Base-by-base conservation (phyloP, 2,329 filamentous ascomycete species). In the Teratosphaeriaceae sp. region DNA sequence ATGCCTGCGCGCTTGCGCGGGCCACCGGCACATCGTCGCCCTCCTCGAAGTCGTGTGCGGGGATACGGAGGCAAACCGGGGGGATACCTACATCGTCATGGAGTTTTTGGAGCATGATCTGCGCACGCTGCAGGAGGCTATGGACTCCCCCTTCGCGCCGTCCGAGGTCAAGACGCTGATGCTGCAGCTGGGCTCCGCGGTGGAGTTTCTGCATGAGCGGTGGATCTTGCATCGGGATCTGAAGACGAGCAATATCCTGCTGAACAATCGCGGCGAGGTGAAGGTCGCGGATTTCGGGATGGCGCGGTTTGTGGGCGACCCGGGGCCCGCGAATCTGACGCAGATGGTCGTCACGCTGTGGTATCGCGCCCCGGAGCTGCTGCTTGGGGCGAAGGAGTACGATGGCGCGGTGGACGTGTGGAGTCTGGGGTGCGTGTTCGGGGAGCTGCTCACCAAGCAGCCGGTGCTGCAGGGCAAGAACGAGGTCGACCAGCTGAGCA, bases 281-380 rank as follows among this genome's bases (percentile, higher is more conserved):
- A 96, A 96, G 66, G 83, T 98, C 51, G 92, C 92, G 47, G 92
- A 98, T 67, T 98, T 98, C 61, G 92, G 92, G 64, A 96, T 98
- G 88, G 90, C 92, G 3, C 79, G 92, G 21, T 92, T 92, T 67
- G 85, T 85, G 43, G 85, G 85, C 39, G 80, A 87, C 54, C 88
- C 90, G 3, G 73, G 81, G 1, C 72, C 73, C 3, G 76, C 81
- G 1, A 84, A 85, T 49, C 75, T 97, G 47, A 97, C 92, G 2
- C 85, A 90, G 61, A 78, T 97, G 36, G 92, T 98, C 49, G 90
- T 97, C 15, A 98, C 92, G 5, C 76, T 98, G 5, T 98, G 92
- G 92, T 98, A 98, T 65, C 85, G 92, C 44, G 78, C 86, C 1
- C 92, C 92, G 0, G 92, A 97, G 66, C 76, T 97, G 9, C 76